phyloP scores from a whole-genome alignment of 305 asterid species.

The Fraxinus xanthoxyloides region DNA sequence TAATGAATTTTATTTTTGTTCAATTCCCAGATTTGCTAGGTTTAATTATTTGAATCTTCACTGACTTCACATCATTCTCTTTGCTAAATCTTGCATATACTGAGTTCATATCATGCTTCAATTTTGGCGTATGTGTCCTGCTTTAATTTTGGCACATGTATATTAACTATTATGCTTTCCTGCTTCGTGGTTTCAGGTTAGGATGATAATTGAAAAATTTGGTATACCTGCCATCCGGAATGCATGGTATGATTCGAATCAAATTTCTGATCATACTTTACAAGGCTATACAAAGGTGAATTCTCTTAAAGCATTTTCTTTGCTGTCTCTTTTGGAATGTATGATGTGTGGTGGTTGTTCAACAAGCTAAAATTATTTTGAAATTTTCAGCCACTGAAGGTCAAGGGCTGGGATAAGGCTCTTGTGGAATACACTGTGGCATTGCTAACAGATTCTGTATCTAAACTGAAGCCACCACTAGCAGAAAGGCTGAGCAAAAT shows the following conservation, averaged over 20 bases:
- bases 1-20: slow-evolving; percentile 30
- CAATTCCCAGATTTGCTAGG: slow-evolving; percentile 8
- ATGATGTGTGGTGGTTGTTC: not conserved
- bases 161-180: not conserved
- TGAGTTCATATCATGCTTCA: not conserved
- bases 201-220: slow-evolving; percentile 67
- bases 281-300: slow-evolving; percentile 88
- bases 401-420: slow-evolving; percentile 94
- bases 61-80: not conserved
- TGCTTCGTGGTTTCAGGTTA: slow-evolving; percentile 50
- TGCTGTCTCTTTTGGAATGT: slow-evolving; percentile 8
- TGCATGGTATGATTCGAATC: slow-evolving; percentile 82
- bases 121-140: not conserved
- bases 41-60: not conserved
- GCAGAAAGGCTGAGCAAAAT: slow-evolving; percentile 59
- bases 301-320: not conserved
- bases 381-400: slow-evolving; percentile 66
- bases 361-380: slow-evolving; percentile 10
- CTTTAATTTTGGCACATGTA: not conserved
- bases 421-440: slow-evolving; percentile 75
- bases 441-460: slow-evolving; percentile 62
- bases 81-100: not conserved
- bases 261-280: slow-evolving; percentile 70
- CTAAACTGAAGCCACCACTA: slow-evolving; percentile 54
- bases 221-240: slow-evolving; percentile 62